phyloP scores from a whole-genome alignment of 768 basidiomycete genomes.

The Agrocybe pediades region DNA sequence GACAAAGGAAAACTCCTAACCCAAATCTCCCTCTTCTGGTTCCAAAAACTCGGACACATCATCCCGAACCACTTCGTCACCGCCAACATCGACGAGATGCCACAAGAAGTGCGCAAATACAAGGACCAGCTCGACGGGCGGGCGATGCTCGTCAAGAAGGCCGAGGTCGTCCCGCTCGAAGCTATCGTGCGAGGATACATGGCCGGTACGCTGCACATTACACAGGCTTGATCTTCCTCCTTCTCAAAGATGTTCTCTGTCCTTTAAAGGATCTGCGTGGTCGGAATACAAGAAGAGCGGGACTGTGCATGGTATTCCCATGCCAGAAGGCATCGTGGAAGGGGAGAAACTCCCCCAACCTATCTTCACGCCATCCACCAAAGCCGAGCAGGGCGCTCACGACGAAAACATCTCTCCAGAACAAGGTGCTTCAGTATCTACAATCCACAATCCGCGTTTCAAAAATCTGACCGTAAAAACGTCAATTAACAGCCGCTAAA shows the following conservation, averaged over 20 bases:
- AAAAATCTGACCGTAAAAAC: background rate
- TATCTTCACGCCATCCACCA: slow-evolving; percentile 95
- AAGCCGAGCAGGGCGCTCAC: slow-evolving; percentile 91
- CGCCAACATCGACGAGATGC: slow-evolving; percentile 78
- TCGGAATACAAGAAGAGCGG: slow-evolving; percentile 85
- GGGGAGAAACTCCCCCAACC: slow-evolving; percentile 80
- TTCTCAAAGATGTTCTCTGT: slow-evolving; percentile 1
- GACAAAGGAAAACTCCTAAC: slow-evolving; percentile 91
- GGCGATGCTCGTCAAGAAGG: slow-evolving; percentile 89
- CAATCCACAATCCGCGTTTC: background rate
- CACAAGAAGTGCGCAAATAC: slow-evolving; percentile 73
- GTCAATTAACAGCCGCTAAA: slow-evolving; percentile 57
- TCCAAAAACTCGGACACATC: slow-evolving; percentile 74
- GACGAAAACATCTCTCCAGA: slow-evolving; percentile 95
- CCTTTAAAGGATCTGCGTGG: slow-evolving; percentile 88
- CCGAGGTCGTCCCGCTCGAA: slow-evolving; percentile 88
- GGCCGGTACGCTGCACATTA: slow-evolving; percentile 59
- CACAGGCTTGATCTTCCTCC: background rate
- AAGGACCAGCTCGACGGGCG: slow-evolving; percentile 78
- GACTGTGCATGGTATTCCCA: slow-evolving; percentile 84
- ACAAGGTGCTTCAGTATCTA: slow-evolving; percentile 47
- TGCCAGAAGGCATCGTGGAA: slow-evolving; percentile 81
- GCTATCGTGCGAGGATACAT: slow-evolving; percentile 96
- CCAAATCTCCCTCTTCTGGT: slow-evolving; percentile 94
- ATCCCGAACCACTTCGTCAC: slow-evolving; percentile 92